Conservation (phyloP, 1,284 basidiomycete species). For the Fistulina hepatica region DNA sequence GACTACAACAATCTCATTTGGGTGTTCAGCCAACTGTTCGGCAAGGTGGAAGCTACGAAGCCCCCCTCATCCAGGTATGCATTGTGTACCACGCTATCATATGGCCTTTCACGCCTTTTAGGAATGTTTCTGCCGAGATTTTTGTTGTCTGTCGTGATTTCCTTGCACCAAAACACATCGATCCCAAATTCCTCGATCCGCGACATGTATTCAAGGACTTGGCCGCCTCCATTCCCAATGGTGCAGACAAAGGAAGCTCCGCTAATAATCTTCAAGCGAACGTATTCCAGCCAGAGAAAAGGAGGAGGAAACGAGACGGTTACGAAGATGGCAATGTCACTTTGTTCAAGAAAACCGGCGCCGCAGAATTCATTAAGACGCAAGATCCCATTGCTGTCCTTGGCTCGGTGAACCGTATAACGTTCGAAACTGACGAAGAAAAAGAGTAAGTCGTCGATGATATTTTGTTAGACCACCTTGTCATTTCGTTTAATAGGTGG, state of each 20-base stretch:
- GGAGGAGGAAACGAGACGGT: slow-evolving; percentile 85
- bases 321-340: slow-evolving; percentile 95
- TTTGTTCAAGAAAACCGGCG: slow-evolving; percentile 70
- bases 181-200: slow-evolving; percentile 97
- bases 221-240: slow-evolving; percentile 36
- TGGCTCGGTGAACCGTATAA: slow-evolving; percentile 77
- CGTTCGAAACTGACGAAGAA: slow-evolving; percentile 79
- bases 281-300: slow-evolving; percentile 97
- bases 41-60: slow-evolving; percentile 96
- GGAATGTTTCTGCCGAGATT: slow-evolving; percentile 99
- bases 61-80: slow-evolving; percentile 87
- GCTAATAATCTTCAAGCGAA: slow-evolving; percentile 66
- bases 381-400: slow-evolving; percentile 74
- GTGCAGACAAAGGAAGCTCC: slow-evolving; percentile 38
- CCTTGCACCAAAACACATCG: slow-evolving; percentile 90
- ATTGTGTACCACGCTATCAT: background rate
- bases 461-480: slow-evolving; percentile 5
- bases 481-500: slow-evolving; percentile 41
- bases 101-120: slow-evolving; percentile 21
- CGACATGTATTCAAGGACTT: slow-evolving; percentile 97
- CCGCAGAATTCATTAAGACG: slow-evolving; percentile 64
- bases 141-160: slow-evolving; percentile 98
- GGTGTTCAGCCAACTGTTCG: slow-evolving; percentile 97
- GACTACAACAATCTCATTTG: slow-evolving; percentile 99
- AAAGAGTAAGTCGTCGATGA: slow-evolving; percentile 44